Evolutionary conservation across 139 green algal genomes (phyloP), one percentile per base, ranked within the genome.

Genomic region (Chlorella vulgaris): DNA sequence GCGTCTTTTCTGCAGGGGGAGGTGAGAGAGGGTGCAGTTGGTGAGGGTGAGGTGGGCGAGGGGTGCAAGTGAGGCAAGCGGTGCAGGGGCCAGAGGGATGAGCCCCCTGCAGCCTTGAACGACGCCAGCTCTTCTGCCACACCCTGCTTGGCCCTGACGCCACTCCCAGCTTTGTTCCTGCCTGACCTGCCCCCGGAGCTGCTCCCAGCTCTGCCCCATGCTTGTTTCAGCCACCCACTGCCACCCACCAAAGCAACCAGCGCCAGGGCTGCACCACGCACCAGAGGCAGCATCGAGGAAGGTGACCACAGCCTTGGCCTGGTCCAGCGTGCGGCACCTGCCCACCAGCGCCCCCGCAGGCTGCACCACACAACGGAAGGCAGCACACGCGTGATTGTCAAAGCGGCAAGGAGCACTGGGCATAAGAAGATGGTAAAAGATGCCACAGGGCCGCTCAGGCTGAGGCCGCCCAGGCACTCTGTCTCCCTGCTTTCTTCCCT

Each of bases 271-370:
- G n/a, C n/a, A n/a, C n/a, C n/a, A 31, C 70, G 15, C 73, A 79
- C 73, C 73, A 15, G 81, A 92, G 19, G 96, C 96, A 0, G 96
- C 94, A 77, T 99, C 96, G 67, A 99, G 87, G 75, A 99, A 99
- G 28, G 94, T 98, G 4, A 98, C 88, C 74, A 99, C 90, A 2
- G 96, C 95, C 29, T 93, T 90, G 4, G 94, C 96, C 88, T 99
- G 96, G 70, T 94, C 92, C 58, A 94, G 84, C n/a, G 89, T 93
- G 33, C 78, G 75, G 83, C 89, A 93, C 60, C 84, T 86, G 39
- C 51, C 75, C 50, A 94, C 89, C 69, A 94, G 86, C 19, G 86
- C 71, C 33, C 89, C 89, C 19, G 90, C 87, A 7, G 90, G 88
- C 86, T 94, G 83, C 74, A 81, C 0, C 26, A 36, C 10, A 31